These are phyloP conservation scores for Melanomma pulvis-pyrius DNA, from an alignment of 495 filamentous ascomycete genomes.

Conservation along the genomic window DNA sequence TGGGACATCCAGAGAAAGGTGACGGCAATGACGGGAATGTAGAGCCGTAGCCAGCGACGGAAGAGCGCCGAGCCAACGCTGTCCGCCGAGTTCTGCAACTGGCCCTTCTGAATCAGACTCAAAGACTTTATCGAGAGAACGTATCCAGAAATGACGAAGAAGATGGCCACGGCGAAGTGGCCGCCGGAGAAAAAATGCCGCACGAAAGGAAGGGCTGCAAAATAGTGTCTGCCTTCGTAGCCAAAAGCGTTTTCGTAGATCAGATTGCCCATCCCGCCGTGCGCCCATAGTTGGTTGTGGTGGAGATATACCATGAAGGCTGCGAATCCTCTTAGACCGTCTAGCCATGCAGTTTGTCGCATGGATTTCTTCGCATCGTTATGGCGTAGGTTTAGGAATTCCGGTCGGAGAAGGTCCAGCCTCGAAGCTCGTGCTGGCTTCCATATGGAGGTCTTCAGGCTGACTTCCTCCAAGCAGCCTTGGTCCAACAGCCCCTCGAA, in stretches of 20 bases:
- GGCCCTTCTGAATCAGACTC: constrained; percentile 57
- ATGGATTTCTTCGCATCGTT: constrained; percentile 17
- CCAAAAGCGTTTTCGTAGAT: constrained; percentile 54
- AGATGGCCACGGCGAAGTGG: constrained; percentile 72
- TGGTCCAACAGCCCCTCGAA: constrained; percentile 23
- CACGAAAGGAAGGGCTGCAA: constrained; percentile 67
- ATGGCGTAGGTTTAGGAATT: constrained; percentile 17
- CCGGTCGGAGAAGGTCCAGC: constrained; percentile 22
- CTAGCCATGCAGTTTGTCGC: constrained; percentile 43
- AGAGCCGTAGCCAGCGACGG: constrained; percentile 65
- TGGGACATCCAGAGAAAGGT: constrained; percentile 60
- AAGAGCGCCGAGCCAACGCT: constrained; percentile 64
- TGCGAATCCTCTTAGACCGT: constrained; percentile 58
- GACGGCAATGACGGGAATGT: constrained; percentile 62
- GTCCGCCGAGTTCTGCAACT: constrained; percentile 52
- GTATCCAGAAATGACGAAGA: constrained; percentile 76
- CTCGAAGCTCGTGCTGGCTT: constrained; percentile 9
- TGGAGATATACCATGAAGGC: constrained; percentile 56
- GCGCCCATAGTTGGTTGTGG: constrained; percentile 58
- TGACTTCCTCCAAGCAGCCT: constrained; percentile 15
- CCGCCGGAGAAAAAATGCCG: constrained; percentile 63
- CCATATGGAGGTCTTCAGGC: constrained; percentile 10
- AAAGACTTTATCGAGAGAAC: constrained; percentile 68
- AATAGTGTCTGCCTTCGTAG: constrained; percentile 48
- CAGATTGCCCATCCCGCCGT: constrained; percentile 49